phyloP scores from a whole-genome alignment of 345 rosid species.

The Populus deltoides region DNA sequence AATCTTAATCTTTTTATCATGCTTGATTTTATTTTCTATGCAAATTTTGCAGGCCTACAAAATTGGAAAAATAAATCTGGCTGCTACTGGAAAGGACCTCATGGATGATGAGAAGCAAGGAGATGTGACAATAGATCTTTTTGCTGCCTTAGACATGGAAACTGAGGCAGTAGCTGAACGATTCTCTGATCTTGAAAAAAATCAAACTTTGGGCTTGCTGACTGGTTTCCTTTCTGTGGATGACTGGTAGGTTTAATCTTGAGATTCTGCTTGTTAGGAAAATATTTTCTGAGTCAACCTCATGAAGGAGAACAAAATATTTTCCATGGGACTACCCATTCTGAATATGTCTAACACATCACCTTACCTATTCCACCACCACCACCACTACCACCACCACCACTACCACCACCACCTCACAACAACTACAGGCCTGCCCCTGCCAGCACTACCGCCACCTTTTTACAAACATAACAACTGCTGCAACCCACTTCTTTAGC shows the following conservation, averaged over 20 bases:
- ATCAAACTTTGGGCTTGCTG: slow-evolving; percentile 90
- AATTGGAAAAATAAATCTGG: slow-evolving; percentile 96
- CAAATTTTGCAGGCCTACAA: slow-evolving; percentile 69
- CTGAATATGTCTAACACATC: not conserved
- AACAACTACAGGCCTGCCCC: not conserved
- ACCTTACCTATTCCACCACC: not conserved
- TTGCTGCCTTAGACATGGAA: slow-evolving; percentile 89
- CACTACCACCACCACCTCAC: not conserved
- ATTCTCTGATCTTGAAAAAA: slow-evolving; percentile 71
- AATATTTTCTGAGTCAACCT: not conserved
- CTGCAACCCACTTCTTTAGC: not conserved
- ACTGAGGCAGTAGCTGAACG: slow-evolving; percentile 80
- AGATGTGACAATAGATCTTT: slow-evolving; percentile 88
- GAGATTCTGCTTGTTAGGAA: not conserved
- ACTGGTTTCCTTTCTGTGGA: slow-evolving; percentile 91
- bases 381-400: not conserved
- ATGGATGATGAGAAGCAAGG: slow-evolving; percentile 99
- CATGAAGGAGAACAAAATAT: not conserved
- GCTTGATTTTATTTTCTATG: not conserved
- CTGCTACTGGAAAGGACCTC: slow-evolving; percentile 99
- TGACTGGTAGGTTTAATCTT: slow-evolving; percentile 67
- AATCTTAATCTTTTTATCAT: not conserved
- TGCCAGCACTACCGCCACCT: not conserved
- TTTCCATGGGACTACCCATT: not conserved
- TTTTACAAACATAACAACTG: not conserved